These are phyloP conservation scores for Blastocystis hominis DNA, from an alignment of 352 stramenopile species.

Conservation along the genomic window DNA sequence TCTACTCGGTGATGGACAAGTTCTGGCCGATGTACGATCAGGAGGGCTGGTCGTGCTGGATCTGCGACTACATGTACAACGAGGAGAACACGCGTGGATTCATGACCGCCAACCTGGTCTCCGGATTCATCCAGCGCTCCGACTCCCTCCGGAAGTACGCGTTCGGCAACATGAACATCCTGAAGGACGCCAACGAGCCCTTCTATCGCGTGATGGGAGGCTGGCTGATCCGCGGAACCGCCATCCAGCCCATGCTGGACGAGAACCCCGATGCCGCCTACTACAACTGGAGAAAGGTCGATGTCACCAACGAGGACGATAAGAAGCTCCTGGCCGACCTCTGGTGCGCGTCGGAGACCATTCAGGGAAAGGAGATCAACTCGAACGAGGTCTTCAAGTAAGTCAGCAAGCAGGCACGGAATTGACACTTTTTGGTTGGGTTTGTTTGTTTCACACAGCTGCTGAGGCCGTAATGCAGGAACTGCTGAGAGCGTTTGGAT, in stretches of 20 bases:
- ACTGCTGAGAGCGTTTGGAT: background rate
- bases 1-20: conserved; percentile 74
- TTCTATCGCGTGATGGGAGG: conserved; percentile 77
- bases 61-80: conserved; percentile 83
- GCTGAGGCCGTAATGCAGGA: background rate
- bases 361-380: conserved; percentile 76
- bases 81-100: conserved; percentile 81
- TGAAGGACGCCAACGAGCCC: conserved; percentile 62
- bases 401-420: conserved; percentile 16
- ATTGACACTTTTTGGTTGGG: background rate
- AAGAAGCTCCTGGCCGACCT: conserved; percentile 75
- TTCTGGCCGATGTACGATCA: conserved; percentile 80
- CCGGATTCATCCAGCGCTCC: conserved; percentile 79
- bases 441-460: conserved; percentile 3
- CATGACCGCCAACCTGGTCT: conserved; percentile 81
- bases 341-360: conserved; percentile 75
- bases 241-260: conserved; percentile 74
- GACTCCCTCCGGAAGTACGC: conserved; percentile 81
- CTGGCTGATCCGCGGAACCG: conserved; percentile 79
- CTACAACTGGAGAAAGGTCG: conserved; percentile 79
- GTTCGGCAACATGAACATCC: conserved; percentile 71
- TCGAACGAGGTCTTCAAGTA: conserved; percentile 88
- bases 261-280: conserved; percentile 81
- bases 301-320: conserved; percentile 66
- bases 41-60: conserved; percentile 79